Percentiles rank a stretch among this genome's conserved stretches.
phyloP scores from a whole-genome alignment of 2,329 filamentous ascomycete genomes.

The Cercospora brassicicola region DNA sequence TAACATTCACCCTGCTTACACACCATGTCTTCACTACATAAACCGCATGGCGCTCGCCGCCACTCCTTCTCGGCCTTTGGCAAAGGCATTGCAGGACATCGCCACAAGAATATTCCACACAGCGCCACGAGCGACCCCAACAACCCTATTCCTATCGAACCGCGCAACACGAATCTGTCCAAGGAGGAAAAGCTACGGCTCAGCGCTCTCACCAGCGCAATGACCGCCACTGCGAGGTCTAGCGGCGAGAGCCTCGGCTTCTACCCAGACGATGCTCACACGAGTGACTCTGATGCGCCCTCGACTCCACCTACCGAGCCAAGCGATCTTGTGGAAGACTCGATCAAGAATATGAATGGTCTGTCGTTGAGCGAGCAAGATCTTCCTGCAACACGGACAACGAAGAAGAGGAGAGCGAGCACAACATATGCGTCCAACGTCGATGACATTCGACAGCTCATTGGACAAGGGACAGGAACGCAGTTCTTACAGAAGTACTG shows the following conservation, averaged over 20 bases:
- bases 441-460: slow-evolving; percentile 58
- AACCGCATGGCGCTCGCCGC: slow-evolving; percentile 25
- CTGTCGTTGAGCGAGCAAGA: slow-evolving; percentile 19
- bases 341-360: slow-evolving; percentile 21
- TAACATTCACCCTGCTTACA: slow-evolving; percentile 1
- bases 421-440: slow-evolving; percentile 51
- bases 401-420: slow-evolving; percentile 38
- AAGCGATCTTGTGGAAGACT: slow-evolving; percentile 24
- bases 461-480: slow-evolving; percentile 59
- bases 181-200: slow-evolving; percentile 29
- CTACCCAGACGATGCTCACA: slow-evolving; percentile 24
- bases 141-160: slow-evolving; percentile 50
- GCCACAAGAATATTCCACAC: slow-evolving; percentile 43
- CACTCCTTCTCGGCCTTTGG: slow-evolving; percentile 37
- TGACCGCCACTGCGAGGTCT: slow-evolving; percentile 28
- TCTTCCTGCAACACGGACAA: slow-evolving; percentile 17
- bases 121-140: slow-evolving; percentile 48
- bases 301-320: slow-evolving; percentile 47
- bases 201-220: slow-evolving; percentile 29
- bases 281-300: slow-evolving; percentile 31
- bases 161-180: slow-evolving; percentile 31
- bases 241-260: slow-evolving; percentile 35
- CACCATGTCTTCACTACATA: slow-evolving; percentile 26
- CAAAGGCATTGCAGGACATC: slow-evolving; percentile 27
- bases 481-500: slow-evolving; percentile 63